Base-by-base conservation (phyloP, 495 filamentous ascomycete genomes). In the Sporormia fimetaria region DNA sequence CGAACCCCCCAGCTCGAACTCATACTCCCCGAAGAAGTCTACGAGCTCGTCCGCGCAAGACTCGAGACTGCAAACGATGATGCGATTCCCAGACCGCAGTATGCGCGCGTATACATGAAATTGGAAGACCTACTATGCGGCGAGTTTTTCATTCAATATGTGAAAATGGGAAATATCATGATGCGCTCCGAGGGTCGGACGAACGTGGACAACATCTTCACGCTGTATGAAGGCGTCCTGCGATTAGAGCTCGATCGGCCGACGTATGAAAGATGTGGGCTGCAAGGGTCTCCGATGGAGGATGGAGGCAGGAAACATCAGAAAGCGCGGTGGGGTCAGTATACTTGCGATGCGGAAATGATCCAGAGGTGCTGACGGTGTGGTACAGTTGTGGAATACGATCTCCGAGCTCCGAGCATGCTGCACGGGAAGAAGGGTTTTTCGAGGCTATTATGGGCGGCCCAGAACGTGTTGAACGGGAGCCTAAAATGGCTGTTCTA, bases 361-460 rank as follows among this genome's bases (percentile, higher is more conserved):
- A 35, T 11, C 21, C 21, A 15, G 14, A 0, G n/a, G 30, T 30
- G 18, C 37, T 37, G 30, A 31, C 11, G n/a, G n/a, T n/a, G 12
- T 1, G 28, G 18, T 6, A 22, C 44, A 90, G 87, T 80, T 15
- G 73, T 98, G 32, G 78, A 94, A 55, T 65, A 87, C 24, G 78
- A 96, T 37, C 70, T 98, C 11, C 74, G 83, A 4, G 67, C 71
- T 20, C 76, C 81, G 0, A 82, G 78, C 8, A 94, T 94, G 83
- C 56, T 85, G 6, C 83, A 83, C 52, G 90, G 88, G 20, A 94
- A 88, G 59, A 92, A 90, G 51, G 83, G 80, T 0, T 95, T 95
- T 46, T 80, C 92, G 42, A 73, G 85, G 29, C 71, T 95, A 26
- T 64, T 82, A 10, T 86, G 85, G 66, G 86, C 86, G 9, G 87